Evolutionary conservation across 1,284 basidiomycete species (phyloP).

Genomic region (Cystobasidiaceae sp.): DNA sequence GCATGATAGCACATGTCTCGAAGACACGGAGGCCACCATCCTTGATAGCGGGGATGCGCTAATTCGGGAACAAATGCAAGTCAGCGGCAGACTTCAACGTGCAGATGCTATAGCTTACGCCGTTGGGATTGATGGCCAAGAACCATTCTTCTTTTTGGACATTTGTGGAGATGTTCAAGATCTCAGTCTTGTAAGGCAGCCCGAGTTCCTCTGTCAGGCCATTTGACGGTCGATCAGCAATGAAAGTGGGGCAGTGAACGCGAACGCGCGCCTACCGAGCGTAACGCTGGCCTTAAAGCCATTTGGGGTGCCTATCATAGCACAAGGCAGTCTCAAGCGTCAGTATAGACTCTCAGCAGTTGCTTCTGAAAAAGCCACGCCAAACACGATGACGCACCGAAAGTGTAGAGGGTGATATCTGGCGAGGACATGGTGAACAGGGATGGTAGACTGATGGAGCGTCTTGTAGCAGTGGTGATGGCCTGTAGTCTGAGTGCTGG

Average conservation of each 20-base stretch:
- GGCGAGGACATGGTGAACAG: conserved; percentile 21
- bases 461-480: background rate
- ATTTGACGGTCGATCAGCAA: no score
- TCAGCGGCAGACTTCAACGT: background rate
- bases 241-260: no score
- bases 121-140: conserved; percentile 27
- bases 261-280: no score
- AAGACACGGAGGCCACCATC: conserved; percentile 32
- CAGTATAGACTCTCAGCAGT: no score
- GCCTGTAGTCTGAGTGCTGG: no score
- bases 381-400: no score
- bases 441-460: background rate
- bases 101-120: background rate
- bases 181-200: conserved; percentile 31
- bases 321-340: background rate
- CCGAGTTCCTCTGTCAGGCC: conserved; percentile 34
- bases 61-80: no score
- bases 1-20: conserved; percentile 34
- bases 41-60: conserved; percentile 29
- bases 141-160: conserved; percentile 33
- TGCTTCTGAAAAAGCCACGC: no score
- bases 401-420: conserved; percentile 30
- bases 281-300: conserved; percentile 22
- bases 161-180: conserved; percentile 33
- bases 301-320: conserved; percentile 14